Evolutionary conservation across 371 early-diverging fungal species (phyloP), one percentile per base, ranked within the genome.

Genomic region (Synchytrium microbalum): DNA sequence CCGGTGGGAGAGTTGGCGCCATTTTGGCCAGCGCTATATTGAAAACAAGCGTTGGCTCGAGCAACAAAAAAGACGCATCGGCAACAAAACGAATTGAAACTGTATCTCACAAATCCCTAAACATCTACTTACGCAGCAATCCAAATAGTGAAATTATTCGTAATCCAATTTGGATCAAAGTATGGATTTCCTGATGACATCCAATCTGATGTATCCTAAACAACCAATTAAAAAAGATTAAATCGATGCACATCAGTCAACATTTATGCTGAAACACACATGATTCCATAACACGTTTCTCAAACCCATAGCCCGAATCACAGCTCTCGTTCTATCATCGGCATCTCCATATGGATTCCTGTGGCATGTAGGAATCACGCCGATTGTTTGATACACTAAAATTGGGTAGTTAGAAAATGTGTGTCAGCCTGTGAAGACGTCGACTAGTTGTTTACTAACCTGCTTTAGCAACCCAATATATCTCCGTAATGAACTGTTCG

Each of bases 311-410:
- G 29, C 24, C 29, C 24, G 5, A 5, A 29, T 29, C 5, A 56
- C 29, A 24, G 56, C 56, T 56, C 56, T 56, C 24, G 29, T 29
- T 24, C 56, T 24, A 24, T 83, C 77, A 74, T 88, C 86, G 66
- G 80, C 80, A 65, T 86, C 86, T 62, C 88, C 88, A 64, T 79
- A 84, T 27, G 88, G 88, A 14, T 82, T 80, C 25, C 85, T 73
- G 63, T 80, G 72, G 57, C 80, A 81, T 0, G 58, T 64, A 14
- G 82, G 82, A 2, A 69, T 72, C 14, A 79, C 66, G 23, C 87
- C 87, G 32, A 79, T 83, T 55, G 80, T 77, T 32, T 79, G 82
- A 62, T 84, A 68, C 65, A 88, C 84, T 46, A 82, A n/a, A n/a
- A n/a, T n/a, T n/a, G n/a, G n/a, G n/a, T n/a, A n/a, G n/a, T n/a